Conservation (phyloP, 2,329 filamentous ascomycete species). For the Thelonectria rubi region DNA sequence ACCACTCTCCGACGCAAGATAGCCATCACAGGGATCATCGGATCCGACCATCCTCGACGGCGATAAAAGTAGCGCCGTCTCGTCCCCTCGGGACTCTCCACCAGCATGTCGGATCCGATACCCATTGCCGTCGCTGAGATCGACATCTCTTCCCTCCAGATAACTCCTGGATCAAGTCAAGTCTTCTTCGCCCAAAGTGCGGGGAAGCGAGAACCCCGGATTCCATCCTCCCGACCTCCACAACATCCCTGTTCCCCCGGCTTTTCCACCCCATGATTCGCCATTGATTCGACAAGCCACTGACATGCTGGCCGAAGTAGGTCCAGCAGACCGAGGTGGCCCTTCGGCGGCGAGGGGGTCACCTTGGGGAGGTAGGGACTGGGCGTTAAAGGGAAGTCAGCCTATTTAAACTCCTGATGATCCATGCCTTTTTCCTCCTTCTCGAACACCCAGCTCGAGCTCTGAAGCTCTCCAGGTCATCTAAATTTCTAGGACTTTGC, state of each 20-base stretch:
- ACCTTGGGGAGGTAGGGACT: neutral
- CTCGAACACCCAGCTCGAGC: neutral
- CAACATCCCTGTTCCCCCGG: conserved; percentile 17
- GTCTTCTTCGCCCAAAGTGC: conserved; percentile 13
- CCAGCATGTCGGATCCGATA: conserved; percentile 33
- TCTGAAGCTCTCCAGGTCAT: neutral
- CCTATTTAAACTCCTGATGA: conserved; percentile 34
- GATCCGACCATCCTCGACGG: conserved; percentile 29
- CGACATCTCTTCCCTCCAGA: neutral
- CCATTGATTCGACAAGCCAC: conserved; percentile 27
- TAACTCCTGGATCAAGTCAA: conserved; percentile 29
- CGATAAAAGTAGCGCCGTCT: neutral
- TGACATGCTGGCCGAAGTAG: conserved; percentile 19
- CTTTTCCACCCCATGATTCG: conserved; percentile 2
- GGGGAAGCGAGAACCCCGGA: conserved; percentile 13
- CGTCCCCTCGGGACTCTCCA: neutral
- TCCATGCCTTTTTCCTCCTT: conserved; percentile 17
- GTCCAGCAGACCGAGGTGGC: conserved; percentile 15
- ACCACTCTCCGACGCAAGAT: neutral
- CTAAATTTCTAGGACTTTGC: neutral
- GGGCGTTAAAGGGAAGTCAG: conserved; percentile 13
- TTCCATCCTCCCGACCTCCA: neutral
- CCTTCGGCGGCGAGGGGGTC: conserved; percentile 27
- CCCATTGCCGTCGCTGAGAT: neutral
- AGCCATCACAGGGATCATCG: conserved; percentile 25